A percentile compares a stretch with the other conserved stretches of the same genome.
phyloP scores from a whole-genome alignment of 331 rosid species.

The Spiraea crenata region DNA sequence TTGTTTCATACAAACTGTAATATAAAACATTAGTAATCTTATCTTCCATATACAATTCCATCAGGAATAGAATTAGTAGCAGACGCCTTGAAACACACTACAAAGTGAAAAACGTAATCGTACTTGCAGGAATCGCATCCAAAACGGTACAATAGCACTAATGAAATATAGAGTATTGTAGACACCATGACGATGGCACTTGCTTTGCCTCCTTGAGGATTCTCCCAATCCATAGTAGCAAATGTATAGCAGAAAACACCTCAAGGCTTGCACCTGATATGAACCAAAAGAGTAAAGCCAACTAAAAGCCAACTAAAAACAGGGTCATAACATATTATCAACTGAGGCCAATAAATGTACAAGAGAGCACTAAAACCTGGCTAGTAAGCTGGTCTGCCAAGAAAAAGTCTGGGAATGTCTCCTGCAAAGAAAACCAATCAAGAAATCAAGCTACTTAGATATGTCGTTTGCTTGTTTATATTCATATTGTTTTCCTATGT shows the following conservation, averaged over 20 bases:
- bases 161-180: slow-evolving; percentile 46
- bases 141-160: slow-evolving; percentile 51
- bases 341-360: slow-evolving; percentile 10
- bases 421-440: slow-evolving; percentile 36
- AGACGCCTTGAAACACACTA: neutral
- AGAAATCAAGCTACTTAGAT: slow-evolving; percentile 2
- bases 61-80: neutral
- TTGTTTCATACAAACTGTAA: neutral
- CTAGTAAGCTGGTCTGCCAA: slow-evolving; percentile 79
- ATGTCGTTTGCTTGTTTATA: neutral
- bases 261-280: slow-evolving; percentile 54
- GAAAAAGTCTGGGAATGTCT: slow-evolving; percentile 56
- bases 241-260: slow-evolving; percentile 55
- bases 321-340: slow-evolving; percentile 4
- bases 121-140: slow-evolving; percentile 70
- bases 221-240: slow-evolving; percentile 76
- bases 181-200: slow-evolving; percentile 47
- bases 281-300: slow-evolving; percentile 24
- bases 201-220: slow-evolving; percentile 54
- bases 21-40: neutral
- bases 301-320: slow-evolving; percentile 10
- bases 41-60: slow-evolving; percentile 5
- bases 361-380: slow-evolving; percentile 45
- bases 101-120: neutral
- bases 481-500: neutral